Evolutionary conservation across 108 stramenopile genomes (phyloP).

Genomic region (Epithemia pelagica): DNA sequence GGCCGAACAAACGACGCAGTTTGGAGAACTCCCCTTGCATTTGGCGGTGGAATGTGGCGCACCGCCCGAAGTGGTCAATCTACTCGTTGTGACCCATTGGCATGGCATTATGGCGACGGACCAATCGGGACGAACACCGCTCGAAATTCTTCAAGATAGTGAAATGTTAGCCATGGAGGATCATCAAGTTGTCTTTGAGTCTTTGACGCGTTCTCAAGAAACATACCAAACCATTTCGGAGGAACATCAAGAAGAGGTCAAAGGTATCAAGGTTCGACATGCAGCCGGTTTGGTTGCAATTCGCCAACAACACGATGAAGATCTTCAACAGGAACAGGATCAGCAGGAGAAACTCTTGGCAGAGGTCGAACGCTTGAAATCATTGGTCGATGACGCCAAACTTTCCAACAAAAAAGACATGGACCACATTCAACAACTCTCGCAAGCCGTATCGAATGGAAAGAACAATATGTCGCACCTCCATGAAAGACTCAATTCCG

Average conservation of each 20-base stretch:
- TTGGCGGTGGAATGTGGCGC: conserved; percentile 51
- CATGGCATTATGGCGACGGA: conserved; percentile 43
- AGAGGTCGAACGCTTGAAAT: conserved; percentile 10
- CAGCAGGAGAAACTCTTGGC: conserved; percentile 11
- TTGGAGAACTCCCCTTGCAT: conserved; percentile 62
- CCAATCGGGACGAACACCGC: conserved; percentile 48
- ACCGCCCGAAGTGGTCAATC: conserved; percentile 55
- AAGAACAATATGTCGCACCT: not conserved
- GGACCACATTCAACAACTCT: conserved; percentile 6
- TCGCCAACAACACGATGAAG: conserved; percentile 32
- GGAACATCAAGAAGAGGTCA: conserved; percentile 13
- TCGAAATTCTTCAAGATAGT: conserved; percentile 37
- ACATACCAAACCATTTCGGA: conserved; percentile 21
- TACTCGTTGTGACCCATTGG: conserved; percentile 52
- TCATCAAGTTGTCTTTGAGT: conserved; percentile 26
- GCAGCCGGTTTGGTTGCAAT: conserved; percentile 19
- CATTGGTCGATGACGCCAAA: conserved; percentile 22
- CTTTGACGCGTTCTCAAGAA: conserved; percentile 21
- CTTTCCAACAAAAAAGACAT: not conserved
- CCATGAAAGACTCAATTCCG: conserved; percentile 5
- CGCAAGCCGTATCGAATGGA: not conserved
- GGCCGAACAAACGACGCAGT: conserved; percentile 36
- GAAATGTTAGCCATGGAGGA: conserved; percentile 40
- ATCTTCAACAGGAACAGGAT: conserved; percentile 16
- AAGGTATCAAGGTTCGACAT: conserved; percentile 26